phyloP scores from a whole-genome alignment of 1,284 basidiomycete genomes.

The Pseudozyma thailandica region DNA sequence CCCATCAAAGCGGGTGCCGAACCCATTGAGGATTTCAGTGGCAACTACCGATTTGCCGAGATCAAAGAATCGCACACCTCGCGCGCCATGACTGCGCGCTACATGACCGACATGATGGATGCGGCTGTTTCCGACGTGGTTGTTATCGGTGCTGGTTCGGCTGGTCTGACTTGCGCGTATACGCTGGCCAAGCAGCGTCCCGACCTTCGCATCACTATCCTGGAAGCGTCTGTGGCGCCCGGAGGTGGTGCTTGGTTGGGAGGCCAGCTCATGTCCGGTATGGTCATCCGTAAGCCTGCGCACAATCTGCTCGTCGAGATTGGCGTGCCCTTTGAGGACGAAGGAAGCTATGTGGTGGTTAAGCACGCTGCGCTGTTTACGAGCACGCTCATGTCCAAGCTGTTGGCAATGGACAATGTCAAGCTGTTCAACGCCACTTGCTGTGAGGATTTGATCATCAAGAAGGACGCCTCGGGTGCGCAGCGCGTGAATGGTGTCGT shows the following conservation, averaged over 20 bases:
- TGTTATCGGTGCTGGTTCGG: constrained; percentile 82
- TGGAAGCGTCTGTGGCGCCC: constrained; percentile 85
- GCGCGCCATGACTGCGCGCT: constrained; percentile 62
- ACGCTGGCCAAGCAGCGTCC: constrained; percentile 75
- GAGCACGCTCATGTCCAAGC: constrained; percentile 79
- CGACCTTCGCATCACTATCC: constrained; percentile 81
- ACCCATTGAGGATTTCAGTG: constrained; percentile 61
- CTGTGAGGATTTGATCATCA: constrained; percentile 66
- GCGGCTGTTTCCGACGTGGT: constrained; percentile 79
- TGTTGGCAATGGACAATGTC: constrained; percentile 77
- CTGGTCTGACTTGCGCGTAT: constrained; percentile 82
- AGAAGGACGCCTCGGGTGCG: constrained; percentile 54
- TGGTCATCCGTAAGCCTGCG: constrained; percentile 85
- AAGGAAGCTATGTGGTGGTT: constrained; percentile 73
- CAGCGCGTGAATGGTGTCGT: constrained; percentile 85
- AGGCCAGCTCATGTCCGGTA: constrained; percentile 84
- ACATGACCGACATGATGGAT: constrained; percentile 64
- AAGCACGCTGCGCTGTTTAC: constrained; percentile 73
- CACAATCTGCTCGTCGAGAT: constrained; percentile 79
- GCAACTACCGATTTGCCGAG: constrained; percentile 62
- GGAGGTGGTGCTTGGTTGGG: constrained; percentile 71
- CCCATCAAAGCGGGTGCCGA: constrained; percentile 58
- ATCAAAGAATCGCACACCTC: constrained; percentile 65
- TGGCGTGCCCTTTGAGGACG: constrained; percentile 82
- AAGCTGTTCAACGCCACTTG: constrained; percentile 70